These are phyloP conservation scores for Herpotrichia juniperi DNA, from an alignment of 2,329 filamentous ascomycete species.

Conservation along the genomic window DNA sequence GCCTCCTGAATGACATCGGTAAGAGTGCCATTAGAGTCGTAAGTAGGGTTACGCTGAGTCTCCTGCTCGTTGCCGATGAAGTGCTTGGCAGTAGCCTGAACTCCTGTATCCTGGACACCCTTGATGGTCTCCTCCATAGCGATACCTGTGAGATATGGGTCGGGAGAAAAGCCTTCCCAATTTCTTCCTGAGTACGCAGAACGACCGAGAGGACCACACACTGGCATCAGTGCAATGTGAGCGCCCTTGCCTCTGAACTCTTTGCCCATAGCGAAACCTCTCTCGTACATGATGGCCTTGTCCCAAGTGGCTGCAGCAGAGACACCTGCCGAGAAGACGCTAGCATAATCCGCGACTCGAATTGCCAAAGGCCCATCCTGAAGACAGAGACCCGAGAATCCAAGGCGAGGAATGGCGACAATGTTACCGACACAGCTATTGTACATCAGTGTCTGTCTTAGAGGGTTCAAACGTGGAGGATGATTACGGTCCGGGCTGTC, in stretches of 20 bases:
- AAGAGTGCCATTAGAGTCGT: constrained; percentile 64
- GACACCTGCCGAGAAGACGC: constrained; percentile 48
- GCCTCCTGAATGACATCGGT: constrained; percentile 57
- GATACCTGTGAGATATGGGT: constrained; percentile 53
- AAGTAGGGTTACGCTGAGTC: constrained; percentile 46
- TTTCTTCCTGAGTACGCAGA: constrained; percentile 50
- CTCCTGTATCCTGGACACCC: constrained; percentile 49
- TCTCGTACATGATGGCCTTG: constrained; percentile 42
- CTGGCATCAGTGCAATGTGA: constrained; percentile 57
- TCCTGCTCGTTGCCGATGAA: constrained; percentile 69
- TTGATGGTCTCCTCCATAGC: constrained; percentile 47
- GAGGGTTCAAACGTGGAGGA: too few relatives aligned
- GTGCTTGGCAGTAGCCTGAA: constrained; percentile 57
- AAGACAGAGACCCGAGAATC: constrained; percentile 49
- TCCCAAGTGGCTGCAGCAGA: constrained; percentile 50
- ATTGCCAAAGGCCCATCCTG: constrained; percentile 48
- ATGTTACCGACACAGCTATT: constrained; percentile 32
- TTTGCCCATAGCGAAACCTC: constrained; percentile 45
- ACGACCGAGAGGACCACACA: constrained; percentile 51
- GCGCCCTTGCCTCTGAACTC: constrained; percentile 45
- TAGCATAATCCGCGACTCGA: constrained; percentile 41
- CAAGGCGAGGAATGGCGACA: constrained; percentile 44
- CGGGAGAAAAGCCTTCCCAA: constrained; percentile 53
- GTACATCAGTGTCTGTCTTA: not conserved
- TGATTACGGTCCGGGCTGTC: constrained; percentile 59